Evolutionary conservation across 331 rosid species (phyloP).

Genomic region (Prunus yedoensis): DNA sequence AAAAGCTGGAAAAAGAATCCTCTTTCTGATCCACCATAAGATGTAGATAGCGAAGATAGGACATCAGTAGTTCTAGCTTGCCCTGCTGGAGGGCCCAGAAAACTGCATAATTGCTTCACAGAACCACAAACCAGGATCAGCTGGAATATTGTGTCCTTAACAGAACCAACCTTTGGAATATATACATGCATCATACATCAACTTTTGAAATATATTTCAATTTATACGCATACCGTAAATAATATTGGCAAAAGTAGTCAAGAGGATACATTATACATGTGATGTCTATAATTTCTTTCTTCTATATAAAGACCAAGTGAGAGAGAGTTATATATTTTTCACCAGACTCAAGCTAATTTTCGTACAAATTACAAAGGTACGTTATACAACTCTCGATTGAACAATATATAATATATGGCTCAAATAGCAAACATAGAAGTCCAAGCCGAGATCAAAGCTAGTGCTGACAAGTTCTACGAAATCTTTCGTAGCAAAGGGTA

Average conservation of each 20-base stretch:
- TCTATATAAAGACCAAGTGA: not conserved
- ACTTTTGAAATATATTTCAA: no score
- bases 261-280: no score
- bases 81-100: not conserved
- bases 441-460: constrained; percentile 18
- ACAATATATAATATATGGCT: not conserved
- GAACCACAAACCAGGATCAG: no score
- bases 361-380: not conserved
- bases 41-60: not conserved
- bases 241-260: no score
- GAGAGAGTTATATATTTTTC: not conserved
- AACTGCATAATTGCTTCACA: no score
- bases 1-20: not conserved
- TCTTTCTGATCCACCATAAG: not conserved
- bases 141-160: not conserved
- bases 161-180: not conserved
- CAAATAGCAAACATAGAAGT: constrained; percentile 11
- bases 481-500: constrained; percentile 12
- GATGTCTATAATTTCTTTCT: not conserved
- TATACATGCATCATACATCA: no score
- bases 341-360: not conserved
- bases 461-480: constrained; percentile 21
- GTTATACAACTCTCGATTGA: no score
- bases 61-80: not conserved
- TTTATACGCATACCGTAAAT: no score